These are phyloP conservation scores for Rutstroemia sp. DNA, from an alignment of 2,329 filamentous ascomycete species.

Conservation along the genomic window DNA sequence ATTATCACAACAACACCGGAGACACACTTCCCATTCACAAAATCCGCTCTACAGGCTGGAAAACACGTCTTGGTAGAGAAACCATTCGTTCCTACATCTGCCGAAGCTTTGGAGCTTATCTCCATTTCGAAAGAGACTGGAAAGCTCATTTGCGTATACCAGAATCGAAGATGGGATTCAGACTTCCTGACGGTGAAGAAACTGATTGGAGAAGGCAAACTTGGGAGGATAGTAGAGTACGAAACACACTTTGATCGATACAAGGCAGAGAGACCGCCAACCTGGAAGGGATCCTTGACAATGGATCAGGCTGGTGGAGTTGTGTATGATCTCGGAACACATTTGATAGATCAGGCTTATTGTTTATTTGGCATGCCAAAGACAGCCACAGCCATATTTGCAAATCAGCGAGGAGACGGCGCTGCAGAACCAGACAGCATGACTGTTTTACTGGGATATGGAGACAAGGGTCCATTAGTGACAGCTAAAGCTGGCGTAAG, in stretches of 20 bases:
- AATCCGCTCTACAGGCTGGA: slow-evolving; percentile 56
- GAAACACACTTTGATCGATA: slow-evolving; percentile 77
- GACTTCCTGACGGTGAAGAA: slow-evolving; percentile 66
- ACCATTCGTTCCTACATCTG: slow-evolving; percentile 67
- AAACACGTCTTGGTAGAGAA: slow-evolving; percentile 81
- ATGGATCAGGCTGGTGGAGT: slow-evolving; percentile 56
- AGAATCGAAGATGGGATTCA: slow-evolving; percentile 60
- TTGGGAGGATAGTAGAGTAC: slow-evolving; percentile 71
- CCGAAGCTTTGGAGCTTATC: slow-evolving; percentile 58
- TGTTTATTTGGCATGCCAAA: slow-evolving; percentile 62
- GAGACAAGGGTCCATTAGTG: slow-evolving; percentile 48
- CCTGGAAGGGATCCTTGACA: slow-evolving; percentile 59
- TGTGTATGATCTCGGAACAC: slow-evolving; percentile 69
- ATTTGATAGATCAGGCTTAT: slow-evolving; percentile 70
- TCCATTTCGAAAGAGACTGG: slow-evolving; percentile 32
- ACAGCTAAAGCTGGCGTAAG: slow-evolving; percentile 56
- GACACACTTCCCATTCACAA: slow-evolving; percentile 60
- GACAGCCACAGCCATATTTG: slow-evolving; percentile 58
- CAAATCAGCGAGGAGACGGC: slow-evolving; percentile 53
- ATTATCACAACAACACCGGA: slow-evolving; percentile 65
- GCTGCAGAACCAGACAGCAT: slow-evolving; percentile 46
- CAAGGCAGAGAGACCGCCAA: slow-evolving; percentile 48
- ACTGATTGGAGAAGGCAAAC: slow-evolving; percentile 48
- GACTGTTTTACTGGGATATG: slow-evolving; percentile 61
- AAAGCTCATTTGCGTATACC: slow-evolving; percentile 39